Conservation (phyloP, 2,329 filamentous ascomycete species). For the Pyrenochaeta sp. region DNA sequence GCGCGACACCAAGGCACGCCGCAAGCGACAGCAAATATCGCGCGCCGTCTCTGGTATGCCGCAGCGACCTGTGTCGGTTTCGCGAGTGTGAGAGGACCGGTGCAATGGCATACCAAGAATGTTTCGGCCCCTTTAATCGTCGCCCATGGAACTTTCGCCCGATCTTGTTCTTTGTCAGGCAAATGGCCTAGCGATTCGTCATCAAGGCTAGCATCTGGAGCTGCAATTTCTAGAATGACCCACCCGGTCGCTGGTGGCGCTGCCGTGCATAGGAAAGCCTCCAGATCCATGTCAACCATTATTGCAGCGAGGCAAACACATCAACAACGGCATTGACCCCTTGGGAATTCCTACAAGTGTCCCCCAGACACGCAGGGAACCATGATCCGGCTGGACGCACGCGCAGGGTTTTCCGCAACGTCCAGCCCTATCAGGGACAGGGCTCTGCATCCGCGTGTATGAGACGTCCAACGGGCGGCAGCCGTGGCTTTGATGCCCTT, state of each 20-base stretch:
- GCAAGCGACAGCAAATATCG: not conserved
- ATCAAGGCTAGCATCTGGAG: constrained; percentile 28
- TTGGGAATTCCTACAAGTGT: constrained; percentile 1
- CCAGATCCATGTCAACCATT: constrained; percentile 2
- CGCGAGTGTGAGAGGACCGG: constrained; percentile 5
- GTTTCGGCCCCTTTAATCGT: constrained; percentile 28
- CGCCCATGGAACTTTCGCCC: constrained; percentile 9
- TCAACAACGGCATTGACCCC: constrained; percentile 3
- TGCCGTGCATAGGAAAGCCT: not conserved
- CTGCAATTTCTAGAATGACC: constrained; percentile 21
- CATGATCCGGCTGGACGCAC: constrained; percentile 15
- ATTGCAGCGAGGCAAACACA: not conserved
- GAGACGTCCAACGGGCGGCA: constrained; percentile 37
- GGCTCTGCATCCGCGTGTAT: constrained; percentile 24
- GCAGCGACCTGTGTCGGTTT: constrained; percentile 19
- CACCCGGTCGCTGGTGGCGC: constrained; percentile 12
- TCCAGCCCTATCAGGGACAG: constrained; percentile 32
- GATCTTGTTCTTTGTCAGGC: constrained; percentile 30
- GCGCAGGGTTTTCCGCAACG: constrained; percentile 15
- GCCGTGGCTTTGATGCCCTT: constrained; percentile 30
- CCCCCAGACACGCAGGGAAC: constrained; percentile 7
- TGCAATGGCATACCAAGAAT: not conserved
- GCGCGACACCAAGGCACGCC: constrained; percentile 1
- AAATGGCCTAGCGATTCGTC: constrained; percentile 31
- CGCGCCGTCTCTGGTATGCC: constrained; percentile 11